A percentile compares a stretch with the other conserved stretches of the same genome.
Conservation (phyloP, 129 eudicot genomes). For the Artemisia tridentata region DNA sequence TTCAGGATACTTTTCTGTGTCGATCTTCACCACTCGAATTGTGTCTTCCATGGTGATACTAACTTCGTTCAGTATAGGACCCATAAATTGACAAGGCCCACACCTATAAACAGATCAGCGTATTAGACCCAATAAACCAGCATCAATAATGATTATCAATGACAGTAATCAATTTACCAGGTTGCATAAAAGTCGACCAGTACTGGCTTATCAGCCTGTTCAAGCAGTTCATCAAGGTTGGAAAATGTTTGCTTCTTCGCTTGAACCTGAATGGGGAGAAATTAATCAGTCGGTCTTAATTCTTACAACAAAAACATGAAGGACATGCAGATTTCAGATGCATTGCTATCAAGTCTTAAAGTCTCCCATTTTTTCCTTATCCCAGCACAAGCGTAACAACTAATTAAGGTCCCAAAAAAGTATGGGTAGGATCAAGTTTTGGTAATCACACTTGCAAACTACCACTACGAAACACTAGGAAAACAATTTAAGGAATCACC, state of each 20-base stretch:
- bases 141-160: too few species aligned
- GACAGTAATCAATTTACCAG: conserved; percentile 43
- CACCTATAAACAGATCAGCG: conserved; percentile 51
- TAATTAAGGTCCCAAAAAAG: neutral
- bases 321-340: neutral
- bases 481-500: too few species aligned
- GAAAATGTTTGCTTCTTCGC: conserved; percentile 80
- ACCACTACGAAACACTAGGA: neutral
- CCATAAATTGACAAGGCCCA: conserved; percentile 98
- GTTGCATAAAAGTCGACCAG: conserved; percentile 96
- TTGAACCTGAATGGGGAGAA: conserved; percentile 50
- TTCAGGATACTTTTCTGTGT: conserved; percentile 86
- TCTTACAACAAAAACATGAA: neutral
- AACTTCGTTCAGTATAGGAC: conserved; percentile 79
- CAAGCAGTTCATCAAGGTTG: conserved; percentile 74
- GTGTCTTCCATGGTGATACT: conserved; percentile 58
- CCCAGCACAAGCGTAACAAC: neutral
- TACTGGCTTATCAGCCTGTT: conserved; percentile 79
- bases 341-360: neutral
- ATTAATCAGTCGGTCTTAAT: neutral
- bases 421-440: conserved; percentile 3
- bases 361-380: conserved; percentile 5
- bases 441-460: neutral
- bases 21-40: conserved; percentile 83
- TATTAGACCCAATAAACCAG: neutral